phyloP scores from a whole-genome alignment of 768 basidiomycete species.

The Dentipellis fragilis region DNA sequence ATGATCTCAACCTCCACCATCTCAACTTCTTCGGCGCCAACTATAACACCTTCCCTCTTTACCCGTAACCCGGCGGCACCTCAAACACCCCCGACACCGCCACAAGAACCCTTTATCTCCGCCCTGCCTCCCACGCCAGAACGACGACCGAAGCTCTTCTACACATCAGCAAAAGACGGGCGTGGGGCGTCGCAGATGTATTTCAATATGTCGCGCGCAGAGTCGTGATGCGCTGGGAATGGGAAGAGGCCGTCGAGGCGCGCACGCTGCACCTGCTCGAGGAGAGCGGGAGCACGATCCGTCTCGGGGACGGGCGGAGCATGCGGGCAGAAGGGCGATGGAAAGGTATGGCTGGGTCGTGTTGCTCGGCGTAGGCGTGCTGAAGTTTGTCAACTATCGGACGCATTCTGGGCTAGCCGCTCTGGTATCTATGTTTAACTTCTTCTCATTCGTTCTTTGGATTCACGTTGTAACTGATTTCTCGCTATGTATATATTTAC shows the following conservation, averaged over 20 bases:
- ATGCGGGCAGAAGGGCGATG: not conserved
- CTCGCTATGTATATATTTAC: not conserved
- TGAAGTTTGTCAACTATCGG: too few species aligned
- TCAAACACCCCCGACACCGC: constrained; percentile 4
- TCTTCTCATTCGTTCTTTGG: not conserved
- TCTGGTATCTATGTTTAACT: not conserved
- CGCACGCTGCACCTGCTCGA: constrained; percentile 31
- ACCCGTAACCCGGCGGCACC: constrained; percentile 9
- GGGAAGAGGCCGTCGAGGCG: constrained; percentile 48
- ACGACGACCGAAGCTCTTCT: constrained; percentile 55
- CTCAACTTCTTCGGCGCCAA: constrained; percentile 14
- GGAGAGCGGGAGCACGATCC: constrained; percentile 10
- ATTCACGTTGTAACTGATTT: not conserved
- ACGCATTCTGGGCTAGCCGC: not conserved
- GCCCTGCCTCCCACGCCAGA: constrained; percentile 28
- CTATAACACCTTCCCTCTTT: constrained; percentile 17
- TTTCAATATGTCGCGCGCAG: constrained; percentile 66
- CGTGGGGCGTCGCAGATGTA: constrained; percentile 55
- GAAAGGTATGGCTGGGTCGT: not conserved
- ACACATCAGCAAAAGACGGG: constrained; percentile 76
- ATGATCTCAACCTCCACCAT: constrained; percentile 6
- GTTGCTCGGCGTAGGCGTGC: too few species aligned
- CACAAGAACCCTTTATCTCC: not conserved
- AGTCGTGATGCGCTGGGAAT: constrained; percentile 55
- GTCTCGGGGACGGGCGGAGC: constrained; percentile 1